Conservation (phyloP, 768 basidiomycete species). For the Galerina marginata region DNA sequence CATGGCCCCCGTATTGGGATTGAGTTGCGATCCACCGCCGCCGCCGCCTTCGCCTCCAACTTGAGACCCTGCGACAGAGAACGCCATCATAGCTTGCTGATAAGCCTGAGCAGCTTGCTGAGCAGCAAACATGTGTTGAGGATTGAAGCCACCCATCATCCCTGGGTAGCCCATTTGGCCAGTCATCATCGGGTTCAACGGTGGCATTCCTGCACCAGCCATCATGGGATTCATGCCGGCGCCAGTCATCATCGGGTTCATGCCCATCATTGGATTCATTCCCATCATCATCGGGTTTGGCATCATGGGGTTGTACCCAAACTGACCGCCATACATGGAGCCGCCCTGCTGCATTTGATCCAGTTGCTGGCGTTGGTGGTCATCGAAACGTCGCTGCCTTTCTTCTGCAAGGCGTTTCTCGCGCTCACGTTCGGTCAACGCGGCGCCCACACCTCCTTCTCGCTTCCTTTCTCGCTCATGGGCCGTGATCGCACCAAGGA, state of each 20-base stretch:
- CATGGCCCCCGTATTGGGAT: constrained; percentile 62
- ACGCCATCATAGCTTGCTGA: constrained; percentile 88
- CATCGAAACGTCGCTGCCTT: constrained; percentile 90
- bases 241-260: constrained; percentile 55
- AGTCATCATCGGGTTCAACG: constrained; percentile 57
- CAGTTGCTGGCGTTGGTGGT: constrained; percentile 85
- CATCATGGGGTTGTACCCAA: constrained; percentile 75
- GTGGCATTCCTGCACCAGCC: constrained; percentile 42
- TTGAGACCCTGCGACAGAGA: constrained; percentile 77
- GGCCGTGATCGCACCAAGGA: constrained; percentile 94
- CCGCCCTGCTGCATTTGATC: constrained; percentile 88
- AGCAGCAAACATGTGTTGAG: constrained; percentile 86
- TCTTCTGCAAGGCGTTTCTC: constrained; percentile 93
- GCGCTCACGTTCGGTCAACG: constrained; percentile 93
- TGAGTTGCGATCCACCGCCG: constrained; percentile 39
- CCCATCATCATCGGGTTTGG: constrained; percentile 70
- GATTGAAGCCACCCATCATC: constrained; percentile 65
- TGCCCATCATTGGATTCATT: constrained; percentile 55
- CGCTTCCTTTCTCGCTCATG: constrained; percentile 94
- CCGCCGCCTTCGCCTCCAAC: constrained; percentile 61
- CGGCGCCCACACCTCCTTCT: constrained; percentile 93
- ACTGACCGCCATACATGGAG: constrained; percentile 68
- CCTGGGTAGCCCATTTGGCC: constrained; percentile 60
- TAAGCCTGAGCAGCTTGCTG: constrained; percentile 88
- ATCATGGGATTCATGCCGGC: constrained; percentile 52